phyloP scores from a whole-genome alignment of 2,329 filamentous ascomycete species.

The Escovopsis sp. region DNA sequence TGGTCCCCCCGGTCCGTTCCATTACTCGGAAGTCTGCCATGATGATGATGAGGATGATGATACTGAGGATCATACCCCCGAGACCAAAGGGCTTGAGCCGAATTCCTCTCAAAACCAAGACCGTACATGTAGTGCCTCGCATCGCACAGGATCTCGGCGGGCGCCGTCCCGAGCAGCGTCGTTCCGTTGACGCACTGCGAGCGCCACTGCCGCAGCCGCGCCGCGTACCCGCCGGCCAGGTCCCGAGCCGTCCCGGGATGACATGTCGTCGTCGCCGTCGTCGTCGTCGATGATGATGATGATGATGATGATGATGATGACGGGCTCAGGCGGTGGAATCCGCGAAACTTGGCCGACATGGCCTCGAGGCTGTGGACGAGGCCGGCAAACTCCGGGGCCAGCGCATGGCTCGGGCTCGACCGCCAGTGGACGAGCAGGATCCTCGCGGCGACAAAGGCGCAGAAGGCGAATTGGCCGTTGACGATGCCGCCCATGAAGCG shows the following conservation, averaged over 20 bases:
- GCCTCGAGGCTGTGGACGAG: not conserved
- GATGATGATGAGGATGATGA: not conserved
- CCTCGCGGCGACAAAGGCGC: slow-evolving; percentile 5
- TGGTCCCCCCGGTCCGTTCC: not conserved
- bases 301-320: too few relatives aligned
- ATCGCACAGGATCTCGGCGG: not conserved
- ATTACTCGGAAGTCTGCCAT: not conserved
- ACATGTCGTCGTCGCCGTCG: not conserved
- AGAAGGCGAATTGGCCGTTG: slow-evolving; percentile 2
- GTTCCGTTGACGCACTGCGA: slow-evolving; percentile 1
- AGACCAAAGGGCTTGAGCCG: not conserved
- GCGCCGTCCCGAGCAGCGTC: not conserved
- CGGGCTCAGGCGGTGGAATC: not conserved
- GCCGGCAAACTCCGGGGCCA: not conserved
- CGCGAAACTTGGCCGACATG: slow-evolving; percentile 1
- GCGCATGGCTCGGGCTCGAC: not conserved
- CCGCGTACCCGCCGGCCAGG: slow-evolving; percentile 2
- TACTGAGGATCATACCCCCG: not conserved
- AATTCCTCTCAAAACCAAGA: not conserved
- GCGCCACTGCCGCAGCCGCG: slow-evolving; percentile 1
- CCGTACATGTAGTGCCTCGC: not conserved
- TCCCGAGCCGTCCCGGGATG: not conserved
- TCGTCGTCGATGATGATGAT: not conserved
- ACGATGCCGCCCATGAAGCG: slow-evolving; percentile 2
- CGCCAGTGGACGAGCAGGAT: slow-evolving; percentile 4